Evolutionary conservation across 331 rosid genomes (phyloP), one percentile per base, ranked within the genome.

Genomic region (Pyracantha coccinea): DNA sequence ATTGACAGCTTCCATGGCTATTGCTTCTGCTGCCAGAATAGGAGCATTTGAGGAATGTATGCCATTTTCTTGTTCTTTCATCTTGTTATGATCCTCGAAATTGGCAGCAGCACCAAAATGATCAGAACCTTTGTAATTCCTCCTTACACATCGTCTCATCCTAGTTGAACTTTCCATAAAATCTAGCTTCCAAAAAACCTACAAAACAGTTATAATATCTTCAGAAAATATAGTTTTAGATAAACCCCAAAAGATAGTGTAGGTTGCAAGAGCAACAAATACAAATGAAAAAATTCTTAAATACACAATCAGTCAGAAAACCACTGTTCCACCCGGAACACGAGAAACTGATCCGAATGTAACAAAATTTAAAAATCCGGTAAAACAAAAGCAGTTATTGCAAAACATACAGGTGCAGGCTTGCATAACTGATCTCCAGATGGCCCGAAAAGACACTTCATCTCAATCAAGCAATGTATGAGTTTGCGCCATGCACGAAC

Each of bases 171-270:
- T 95, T 88, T 95, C 99, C 97, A 89, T 89, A 47, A 89, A 86
- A 77, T 92, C 99, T 53, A 95, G 96, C 88, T 92, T 95, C 99
- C 99, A 95, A 60, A 95, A 92, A 66, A 90, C 91, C 99, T 95
- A 83, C 54, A 71, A 62, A 73, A 62, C 50, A 73, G 35, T 19
- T 11, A 24, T 9, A 47, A n/a, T 19, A 24, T 44, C 62, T 66
- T 59, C 21, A 45, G 52, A 74, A 55, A 21, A 72, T 16, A 52
- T 19, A 27, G 6, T 59, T 33, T 12, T 17, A 25, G 14, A 11
- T 50, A 77, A 76, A 50, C 58, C 69, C 74, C 63, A 52, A 23
- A 74, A 41, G 64, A 78, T 32, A 53, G 33, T 35, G 67, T 45
- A 66, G 53, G 53, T 66, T 62, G 85, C 23, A 73, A 77, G 21